These are phyloP conservation scores for Trametes elegans DNA, from an alignment of 768 basidiomycete species.

Conservation along the genomic window DNA sequence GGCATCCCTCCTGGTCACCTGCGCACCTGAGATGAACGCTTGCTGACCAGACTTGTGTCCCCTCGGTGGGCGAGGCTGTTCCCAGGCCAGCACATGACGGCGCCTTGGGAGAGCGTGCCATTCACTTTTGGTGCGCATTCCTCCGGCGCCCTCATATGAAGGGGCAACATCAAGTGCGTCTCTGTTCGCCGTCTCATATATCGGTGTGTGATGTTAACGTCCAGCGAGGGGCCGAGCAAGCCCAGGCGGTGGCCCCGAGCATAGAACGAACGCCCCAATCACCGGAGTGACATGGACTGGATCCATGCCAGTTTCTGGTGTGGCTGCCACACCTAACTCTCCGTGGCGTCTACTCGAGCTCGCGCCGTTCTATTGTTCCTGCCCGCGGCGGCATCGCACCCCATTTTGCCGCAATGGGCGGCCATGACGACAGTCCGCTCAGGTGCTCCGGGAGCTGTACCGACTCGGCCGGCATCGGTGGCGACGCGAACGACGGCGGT, in stretches of 20 bases:
- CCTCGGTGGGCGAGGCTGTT: not conserved
- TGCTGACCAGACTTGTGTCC: not conserved
- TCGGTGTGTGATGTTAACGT: not conserved
- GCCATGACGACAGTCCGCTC: not conserved
- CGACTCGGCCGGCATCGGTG: not conserved
- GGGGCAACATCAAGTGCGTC: constrained; percentile 1
- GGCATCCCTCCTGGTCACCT: not conserved
- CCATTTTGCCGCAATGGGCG: not conserved
- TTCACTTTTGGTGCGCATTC: not conserved
- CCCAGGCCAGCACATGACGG: not conserved
- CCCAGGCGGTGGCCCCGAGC: not conserved
- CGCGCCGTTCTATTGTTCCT: not conserved
- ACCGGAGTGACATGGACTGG: not conserved
- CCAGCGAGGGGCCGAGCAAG: not conserved
- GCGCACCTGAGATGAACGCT: not conserved
- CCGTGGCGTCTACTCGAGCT: not conserved
- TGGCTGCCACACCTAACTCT: not conserved
- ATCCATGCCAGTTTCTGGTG: not conserved
- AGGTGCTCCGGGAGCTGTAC: not conserved
- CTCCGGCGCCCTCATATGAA: not conserved
- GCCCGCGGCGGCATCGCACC: not conserved
- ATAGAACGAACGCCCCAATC: not conserved
- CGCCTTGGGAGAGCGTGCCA: not conserved
- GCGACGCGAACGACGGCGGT: not conserved
- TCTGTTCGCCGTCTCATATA: not conserved